Percentiles rank a stretch among this genome's conserved stretches.
Evolutionary conservation across 2,329 filamentous ascomycete species (phyloP).

Genomic region (Stenocarpella maydis): DNA sequence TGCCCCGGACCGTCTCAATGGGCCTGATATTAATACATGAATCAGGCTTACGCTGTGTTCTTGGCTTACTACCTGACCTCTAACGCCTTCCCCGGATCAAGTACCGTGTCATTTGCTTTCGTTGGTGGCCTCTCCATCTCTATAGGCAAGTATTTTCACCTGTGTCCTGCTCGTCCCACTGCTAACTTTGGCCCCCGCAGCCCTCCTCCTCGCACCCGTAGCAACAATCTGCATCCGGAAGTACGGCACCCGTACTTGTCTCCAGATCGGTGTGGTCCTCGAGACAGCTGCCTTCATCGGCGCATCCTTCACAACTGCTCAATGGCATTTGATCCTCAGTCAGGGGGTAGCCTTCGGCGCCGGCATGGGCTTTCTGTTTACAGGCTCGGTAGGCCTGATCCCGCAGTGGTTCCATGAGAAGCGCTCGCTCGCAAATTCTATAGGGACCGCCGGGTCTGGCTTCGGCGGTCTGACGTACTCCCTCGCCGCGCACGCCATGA

Average conservation of each 20-base stretch:
- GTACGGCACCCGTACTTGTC: conserved; percentile 69
- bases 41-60: conserved; percentile 52
- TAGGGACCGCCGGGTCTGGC: conserved; percentile 74
- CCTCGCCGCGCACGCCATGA: conserved; percentile 73
- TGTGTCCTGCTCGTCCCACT: conserved; percentile 14
- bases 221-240: conserved; percentile 68
- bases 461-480: conserved; percentile 78
- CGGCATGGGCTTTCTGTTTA: conserved; percentile 81
- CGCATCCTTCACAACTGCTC: conserved; percentile 71
- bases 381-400: conserved; percentile 70
- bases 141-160: conserved; percentile 45
- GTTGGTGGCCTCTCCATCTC: conserved; percentile 76
- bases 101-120: conserved; percentile 75
- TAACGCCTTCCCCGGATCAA: conserved; percentile 69
- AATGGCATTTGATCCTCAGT: conserved; percentile 79
- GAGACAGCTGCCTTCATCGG: conserved; percentile 72
- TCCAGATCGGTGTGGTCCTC: conserved; percentile 71
- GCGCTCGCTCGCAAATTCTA: conserved; percentile 74
- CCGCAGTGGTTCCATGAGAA: conserved; percentile 78
- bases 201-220: conserved; percentile 73
- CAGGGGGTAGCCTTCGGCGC: conserved; percentile 82
- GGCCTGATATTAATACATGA: conserved; percentile 9
- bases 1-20: background rate
- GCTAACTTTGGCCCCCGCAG: conserved; percentile 48
- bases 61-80: conserved; percentile 65